Evolutionary conservation across 176 grass and related monocot species (phyloP), one percentile per base, ranked within the genome.

Genomic region (Poa pratensis): DNA sequence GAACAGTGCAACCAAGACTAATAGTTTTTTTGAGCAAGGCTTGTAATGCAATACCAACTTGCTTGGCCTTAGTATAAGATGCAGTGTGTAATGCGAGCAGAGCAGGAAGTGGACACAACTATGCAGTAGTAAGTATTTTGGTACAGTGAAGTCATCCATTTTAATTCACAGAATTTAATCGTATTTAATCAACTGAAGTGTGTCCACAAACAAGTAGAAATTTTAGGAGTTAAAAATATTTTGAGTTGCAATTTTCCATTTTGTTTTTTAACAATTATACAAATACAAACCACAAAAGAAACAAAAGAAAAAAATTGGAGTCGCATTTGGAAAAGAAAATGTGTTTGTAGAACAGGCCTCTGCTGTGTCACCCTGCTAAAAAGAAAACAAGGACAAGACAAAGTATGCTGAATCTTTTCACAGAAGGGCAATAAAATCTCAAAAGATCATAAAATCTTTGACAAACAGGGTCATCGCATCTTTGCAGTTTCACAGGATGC

Each of bases 11-110:
- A 42, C 16, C 4, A 69, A 51, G 49, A 51, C 49, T 51, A 51
- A 51, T 50, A 50, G 48, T 50, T 51, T 16, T 51, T 51, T 16
- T 49, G 13, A 49, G 46, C 46, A 49, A 49, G 49, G 49, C 49
- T 51, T 51, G 15, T 51, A 51, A 51, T 85, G 61, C 46, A 64
- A 86, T 45, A 30, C 50, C 83, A 81, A 49, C 64, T 53, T 61
- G 45, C 12, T 79, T 43, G n/a, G 37, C 46, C 46, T 52, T 50
- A 42, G 20, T 85, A 67, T 77, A 74, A 1, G n/a, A 80, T 40
- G 39, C 8, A 20, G 26, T 34, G 1, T 32, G 67, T 52, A 20
- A 50, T 24, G 15, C 9, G 4, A 64, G 17, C 42, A 80, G 27
- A 62, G 37, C 14, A 16, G 27, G 61, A 14, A 49, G 46, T 49